A percentile compares a stretch with the other conserved stretches of the same genome.
Evolutionary conservation across 306 rosid species (phyloP).

Genomic region (Erythrophleum fordii): DNA sequence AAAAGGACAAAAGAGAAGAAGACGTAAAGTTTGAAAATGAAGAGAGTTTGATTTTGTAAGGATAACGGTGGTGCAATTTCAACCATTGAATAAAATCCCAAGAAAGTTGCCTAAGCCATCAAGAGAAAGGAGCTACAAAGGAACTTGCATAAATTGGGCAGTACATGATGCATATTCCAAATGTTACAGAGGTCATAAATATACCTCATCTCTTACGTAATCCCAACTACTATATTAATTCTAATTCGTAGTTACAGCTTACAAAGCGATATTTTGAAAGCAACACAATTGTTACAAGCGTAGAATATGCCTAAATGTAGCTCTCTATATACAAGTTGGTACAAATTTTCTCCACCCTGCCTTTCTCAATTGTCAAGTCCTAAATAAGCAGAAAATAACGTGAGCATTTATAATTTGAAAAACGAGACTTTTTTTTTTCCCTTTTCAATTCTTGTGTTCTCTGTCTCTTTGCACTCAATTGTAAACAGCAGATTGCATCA

Average conservation of each 20-base stretch:
- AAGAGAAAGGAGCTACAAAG: neutral
- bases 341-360: neutral
- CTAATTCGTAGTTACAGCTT: neutral
- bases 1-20: neutral
- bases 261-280: neutral
- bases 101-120: neutral
- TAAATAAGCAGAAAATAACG: neutral
- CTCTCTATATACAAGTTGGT: neutral
- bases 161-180: neutral
- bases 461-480: constrained; percentile 1
- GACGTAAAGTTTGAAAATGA: neutral
- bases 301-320: constrained; percentile 18
- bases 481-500: constrained; percentile 7
- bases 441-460: constrained; percentile 7
- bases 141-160: neutral
- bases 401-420: constrained; percentile 12
- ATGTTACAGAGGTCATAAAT: neutral
- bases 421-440: neutral
- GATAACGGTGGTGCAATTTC: neutral
- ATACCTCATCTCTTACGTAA: constrained; percentile 14
- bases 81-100: neutral
- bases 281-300: constrained; percentile 18
- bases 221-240: neutral
- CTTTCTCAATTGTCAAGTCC: too few species aligned
- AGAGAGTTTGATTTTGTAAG: neutral